Conservation (phyloP, 768 basidiomycete genomes). For the Termitomyces sp. region DNA sequence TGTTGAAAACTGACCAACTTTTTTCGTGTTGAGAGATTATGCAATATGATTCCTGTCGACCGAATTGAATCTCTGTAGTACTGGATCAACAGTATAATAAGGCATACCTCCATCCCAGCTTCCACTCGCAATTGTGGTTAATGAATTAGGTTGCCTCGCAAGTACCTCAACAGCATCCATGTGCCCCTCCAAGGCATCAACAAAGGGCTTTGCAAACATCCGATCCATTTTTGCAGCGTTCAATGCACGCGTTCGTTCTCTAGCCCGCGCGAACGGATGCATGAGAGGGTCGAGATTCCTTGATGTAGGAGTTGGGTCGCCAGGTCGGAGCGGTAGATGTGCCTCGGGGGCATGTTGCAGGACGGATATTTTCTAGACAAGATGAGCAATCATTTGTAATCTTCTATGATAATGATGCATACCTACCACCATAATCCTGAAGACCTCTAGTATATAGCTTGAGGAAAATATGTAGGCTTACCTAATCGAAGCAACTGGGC, state of each 20-base stretch:
- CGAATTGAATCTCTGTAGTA: not conserved
- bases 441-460: not conserved
- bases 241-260: constrained; percentile 90
- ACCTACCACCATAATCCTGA: constrained; percentile 12
- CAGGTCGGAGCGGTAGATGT: constrained; percentile 69
- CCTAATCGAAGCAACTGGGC: not conserved
- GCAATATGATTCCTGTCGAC: constrained; percentile 71
- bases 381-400: not conserved
- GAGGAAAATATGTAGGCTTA: constrained; percentile 7
- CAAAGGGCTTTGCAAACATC: constrained; percentile 97
- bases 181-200: constrained; percentile 88
- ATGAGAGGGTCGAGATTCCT: constrained; percentile 93
- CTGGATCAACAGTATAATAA: constrained; percentile 1
- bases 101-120: constrained; percentile 92
- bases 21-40: constrained; percentile 63
- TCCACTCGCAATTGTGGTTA: constrained; percentile 82
- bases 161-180: constrained; percentile 90
- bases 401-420: not conserved
- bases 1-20: constrained; percentile 51
- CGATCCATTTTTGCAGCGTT: constrained; percentile 96
- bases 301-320: constrained; percentile 83
- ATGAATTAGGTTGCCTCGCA: constrained; percentile 62
- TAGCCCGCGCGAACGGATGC: constrained; percentile 89
- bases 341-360: constrained; percentile 76
- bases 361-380: constrained; percentile 73